Evolutionary conservation across 2,329 filamentous ascomycete genomes (phyloP), one percentile per base, ranked within the genome.

Genomic region (Diaporthe ilicicola): DNA sequence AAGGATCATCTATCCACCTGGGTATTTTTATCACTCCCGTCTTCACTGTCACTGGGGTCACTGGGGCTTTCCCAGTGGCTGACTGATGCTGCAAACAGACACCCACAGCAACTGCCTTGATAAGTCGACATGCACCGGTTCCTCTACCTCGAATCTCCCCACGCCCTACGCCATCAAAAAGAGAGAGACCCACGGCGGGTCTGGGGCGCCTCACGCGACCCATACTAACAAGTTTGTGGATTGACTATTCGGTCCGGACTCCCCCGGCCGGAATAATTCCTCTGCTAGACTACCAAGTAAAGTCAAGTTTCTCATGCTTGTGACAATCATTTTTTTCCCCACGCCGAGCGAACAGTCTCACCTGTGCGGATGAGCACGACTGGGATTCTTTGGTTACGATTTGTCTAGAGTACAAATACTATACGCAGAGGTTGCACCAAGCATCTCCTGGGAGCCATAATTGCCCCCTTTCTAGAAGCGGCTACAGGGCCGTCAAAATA

Each of bases 161-260:
- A 22, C 27, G 12, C 2, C 39, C 10, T 34, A 7, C 27, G 24
- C 22, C 17, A 8, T 19, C 27, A n/a, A n/a, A 44, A 44, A n/a
- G n/a, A 7, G n/a, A 12, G 39, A 24, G 56, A 46, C 15, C 56
- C 42, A 48, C 56, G 19, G 13, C 42, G 56, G 19, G 42, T 62
- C 56, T 48, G 44, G 27, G 56, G 42, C 56, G 34, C 10, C 56
- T 62, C 42, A 62, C 42, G 39, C 56, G 56, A 62, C 55, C 55
- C 55, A 32, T 61, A 10, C 56, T 34, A 22, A 46, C 39, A 3
- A 62, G 2, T 46, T 46, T 32, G 13, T 62, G 48, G 56, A 46
- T 42, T 62, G 59, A 46, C 29, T 13, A 10, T 15, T 62, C 59
- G 59, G 59, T 62, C 59, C 59, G 59, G 19, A 34, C 59, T 62